Evolutionary conservation across 371 early-diverging fungal genomes (phyloP).

Genomic region (Rhizopus delemar): DNA sequence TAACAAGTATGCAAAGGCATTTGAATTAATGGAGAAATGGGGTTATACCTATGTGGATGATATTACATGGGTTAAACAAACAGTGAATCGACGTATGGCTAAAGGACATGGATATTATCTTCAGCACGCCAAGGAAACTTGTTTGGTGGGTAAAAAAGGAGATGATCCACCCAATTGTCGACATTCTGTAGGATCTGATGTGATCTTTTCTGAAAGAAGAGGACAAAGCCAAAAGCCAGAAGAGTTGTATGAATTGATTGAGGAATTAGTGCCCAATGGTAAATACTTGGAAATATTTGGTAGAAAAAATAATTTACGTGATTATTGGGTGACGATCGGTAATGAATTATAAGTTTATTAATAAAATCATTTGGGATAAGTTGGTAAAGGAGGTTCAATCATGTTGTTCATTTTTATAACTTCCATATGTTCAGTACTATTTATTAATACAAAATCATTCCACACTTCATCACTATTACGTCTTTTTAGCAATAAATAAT

Average conservation of each 20-base stretch:
- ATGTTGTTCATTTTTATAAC: neutral
- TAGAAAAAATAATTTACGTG: constrained; percentile 89
- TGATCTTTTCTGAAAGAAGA: constrained; percentile 88
- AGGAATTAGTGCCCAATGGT: constrained; percentile 86
- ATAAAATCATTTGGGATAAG: neutral
- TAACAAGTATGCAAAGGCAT: constrained; percentile 91
- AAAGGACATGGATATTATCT: constrained; percentile 95
- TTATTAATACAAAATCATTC: neutral
- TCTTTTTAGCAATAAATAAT: neutral
- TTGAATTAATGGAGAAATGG: constrained; percentile 92
- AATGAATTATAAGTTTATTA: constrained; percentile 72
- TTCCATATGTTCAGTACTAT: constrained; percentile 1
- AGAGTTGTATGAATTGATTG: constrained; percentile 90
- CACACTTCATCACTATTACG: neutral
- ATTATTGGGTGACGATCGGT: constrained; percentile 94
- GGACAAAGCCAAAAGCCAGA: constrained; percentile 96
- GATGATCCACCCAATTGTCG: constrained; percentile 76
- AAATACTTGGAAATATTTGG: constrained; percentile 93
- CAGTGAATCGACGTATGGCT: constrained; percentile 92
- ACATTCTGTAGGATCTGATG: constrained; percentile 83
- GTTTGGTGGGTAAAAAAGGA: constrained; percentile 88
- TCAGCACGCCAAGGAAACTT: constrained; percentile 96
- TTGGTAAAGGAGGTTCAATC: neutral
- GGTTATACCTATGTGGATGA: constrained; percentile 93
- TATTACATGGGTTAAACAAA: constrained; percentile 95